Evolutionary conservation across 345 rosid genomes (phyloP), one percentile per base, ranked within the genome.

Genomic region (Orychophragmus violaceus): DNA sequence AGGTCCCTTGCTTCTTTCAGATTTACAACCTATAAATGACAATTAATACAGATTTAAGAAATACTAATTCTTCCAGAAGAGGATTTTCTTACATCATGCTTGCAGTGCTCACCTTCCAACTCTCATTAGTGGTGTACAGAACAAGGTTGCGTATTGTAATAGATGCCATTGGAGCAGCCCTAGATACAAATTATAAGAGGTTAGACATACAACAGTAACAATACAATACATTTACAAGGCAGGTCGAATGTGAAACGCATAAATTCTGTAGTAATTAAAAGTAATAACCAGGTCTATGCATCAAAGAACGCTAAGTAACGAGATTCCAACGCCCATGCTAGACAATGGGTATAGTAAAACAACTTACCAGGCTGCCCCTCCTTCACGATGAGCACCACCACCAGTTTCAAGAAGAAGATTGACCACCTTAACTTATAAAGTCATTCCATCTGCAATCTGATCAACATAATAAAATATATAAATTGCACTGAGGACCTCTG

Each of bases 401-500:
- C 83, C 84, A 50, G 96, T 91, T 82, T 88, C 99, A 54, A 94
- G 93, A 21, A 94, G 84, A 80, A 94, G 89, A 82, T 94, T 94
- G 79, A 91, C 95, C 52, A 91, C 90, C 66, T 71, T 66, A 68
- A 94, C 87, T 79, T 85, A 89, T 75, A 94, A 52, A 27, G 96
- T 88, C 99, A 94, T 94, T 74, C 99, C 99, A 83, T 94, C 99
- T 74, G 99, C 97, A 79, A 94, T 87, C 99, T 94, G 87, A 80
- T 55, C 65, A 69, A 37, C 19, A 66, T 25, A 52, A 32, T 16
- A 19, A 39, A 65, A 23, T 0, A 41, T 41, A 66, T 51, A 46
- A 22, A 28, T 30, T 23, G 22, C 48, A 41, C 48, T 1, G 8
- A 37, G 17, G 25, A 23, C 55, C 46, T 49, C 18, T 28, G 18